Conservation (phyloP, 1,139 yeast species). For the Neolecta irregularis region DNA sequence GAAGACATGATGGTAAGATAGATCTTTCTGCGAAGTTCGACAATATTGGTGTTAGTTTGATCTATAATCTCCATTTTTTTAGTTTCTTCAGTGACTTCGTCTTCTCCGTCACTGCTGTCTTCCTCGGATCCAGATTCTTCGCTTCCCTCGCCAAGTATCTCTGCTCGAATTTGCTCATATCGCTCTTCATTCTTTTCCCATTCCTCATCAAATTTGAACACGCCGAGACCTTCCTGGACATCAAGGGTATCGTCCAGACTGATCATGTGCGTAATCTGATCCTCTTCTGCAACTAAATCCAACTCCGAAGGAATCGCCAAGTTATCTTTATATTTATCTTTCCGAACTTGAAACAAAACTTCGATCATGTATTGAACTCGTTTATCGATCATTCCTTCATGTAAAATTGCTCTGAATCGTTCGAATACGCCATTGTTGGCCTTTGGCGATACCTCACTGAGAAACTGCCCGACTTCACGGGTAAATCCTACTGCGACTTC, state of each 20-base stretch:
- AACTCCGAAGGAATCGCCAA: slow-evolving; percentile 32
- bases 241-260: slow-evolving; percentile 38
- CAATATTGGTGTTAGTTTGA: slow-evolving; percentile 49
- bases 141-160: slow-evolving; percentile 33
- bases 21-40: slow-evolving; percentile 45
- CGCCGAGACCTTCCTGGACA: slow-evolving; percentile 36
- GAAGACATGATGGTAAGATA: slow-evolving; percentile 80
- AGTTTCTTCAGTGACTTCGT: slow-evolving; percentile 16
- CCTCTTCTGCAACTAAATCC: slow-evolving; percentile 54
- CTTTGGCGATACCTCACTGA: slow-evolving; percentile 30
- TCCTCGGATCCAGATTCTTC: slow-evolving; percentile 20
- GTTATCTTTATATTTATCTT: slow-evolving; percentile 32
- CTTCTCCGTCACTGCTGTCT: slow-evolving; percentile 16
- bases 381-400: slow-evolving; percentile 36
- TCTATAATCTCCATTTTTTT: slow-evolving; percentile 33
- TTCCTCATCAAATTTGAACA: slow-evolving; percentile 37
- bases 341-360: slow-evolving; percentile 36
- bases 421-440: slow-evolving; percentile 44
- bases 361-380: slow-evolving; percentile 38
- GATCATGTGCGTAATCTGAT: slow-evolving; percentile 42
- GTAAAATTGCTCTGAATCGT: slow-evolving; percentile 42
- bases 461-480: slow-evolving; percentile 31
- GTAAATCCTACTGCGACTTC: slow-evolving; percentile 34
- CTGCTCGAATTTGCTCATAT: slow-evolving; percentile 28
- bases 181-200: slow-evolving; percentile 37